Evolutionary conservation across 495 filamentous ascomycete species (phyloP).

Genomic region (Neurospora africana): DNA sequence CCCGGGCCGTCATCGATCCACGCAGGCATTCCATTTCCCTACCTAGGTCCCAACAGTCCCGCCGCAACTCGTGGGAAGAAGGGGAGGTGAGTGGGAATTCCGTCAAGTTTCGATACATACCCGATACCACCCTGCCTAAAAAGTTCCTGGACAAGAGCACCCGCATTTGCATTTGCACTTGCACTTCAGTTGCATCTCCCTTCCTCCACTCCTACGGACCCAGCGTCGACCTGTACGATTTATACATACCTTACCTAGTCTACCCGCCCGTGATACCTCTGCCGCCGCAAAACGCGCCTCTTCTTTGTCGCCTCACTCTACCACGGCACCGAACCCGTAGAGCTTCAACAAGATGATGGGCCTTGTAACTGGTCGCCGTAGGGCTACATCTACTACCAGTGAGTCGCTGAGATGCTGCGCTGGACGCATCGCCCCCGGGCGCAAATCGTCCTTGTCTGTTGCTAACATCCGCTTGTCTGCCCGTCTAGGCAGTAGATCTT

Average conservation of each 20-base stretch:
- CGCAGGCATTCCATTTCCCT: not conserved
- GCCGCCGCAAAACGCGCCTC: not conserved
- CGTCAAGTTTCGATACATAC: not conserved
- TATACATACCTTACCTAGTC: not conserved
- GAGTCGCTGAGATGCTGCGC: slow-evolving; percentile 12
- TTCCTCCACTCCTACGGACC: not conserved
- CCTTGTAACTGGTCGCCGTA: slow-evolving; percentile 23
- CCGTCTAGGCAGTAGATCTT: slow-evolving; percentile 38
- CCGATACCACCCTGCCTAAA: not conserved
- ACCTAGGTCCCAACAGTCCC: not conserved
- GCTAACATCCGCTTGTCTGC: slow-evolving; percentile 7
- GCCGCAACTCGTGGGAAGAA: not conserved
- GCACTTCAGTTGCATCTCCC: not conserved
- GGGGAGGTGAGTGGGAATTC: not conserved
- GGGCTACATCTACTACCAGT: slow-evolving; percentile 29
- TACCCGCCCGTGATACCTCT: not conserved
- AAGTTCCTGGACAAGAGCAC: not conserved
- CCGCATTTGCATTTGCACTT: not conserved
- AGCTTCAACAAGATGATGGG: slow-evolving; percentile 17
- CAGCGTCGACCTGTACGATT: not conserved
- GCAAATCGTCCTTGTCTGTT: not conserved
- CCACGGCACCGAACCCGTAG: not conserved
- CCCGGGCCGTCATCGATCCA: not conserved
- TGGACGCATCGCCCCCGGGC: not conserved
- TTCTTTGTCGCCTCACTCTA: not conserved